Percentiles rank a stretch among this genome's conserved stretches.
Conservation (phyloP, 169 alveolate genomes). For the Cryptosporidium tyzzeri region DNA sequence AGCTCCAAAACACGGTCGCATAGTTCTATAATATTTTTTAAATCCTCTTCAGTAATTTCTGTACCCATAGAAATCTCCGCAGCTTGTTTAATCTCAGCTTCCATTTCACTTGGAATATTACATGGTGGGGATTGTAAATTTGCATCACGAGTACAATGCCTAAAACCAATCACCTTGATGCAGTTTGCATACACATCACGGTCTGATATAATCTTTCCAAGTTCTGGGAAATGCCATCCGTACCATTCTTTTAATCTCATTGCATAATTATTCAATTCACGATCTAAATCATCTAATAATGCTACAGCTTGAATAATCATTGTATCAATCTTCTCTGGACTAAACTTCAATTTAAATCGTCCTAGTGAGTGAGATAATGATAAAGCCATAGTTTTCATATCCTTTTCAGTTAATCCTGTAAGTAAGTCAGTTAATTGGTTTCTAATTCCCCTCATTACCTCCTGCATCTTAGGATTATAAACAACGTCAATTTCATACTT, state of each 20-base stretch:
- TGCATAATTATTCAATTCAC: slow-evolving; percentile 98
- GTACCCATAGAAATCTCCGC: slow-evolving; percentile 99
- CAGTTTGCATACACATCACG: slow-evolving; percentile 92
- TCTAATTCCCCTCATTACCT: slow-evolving; percentile 89
- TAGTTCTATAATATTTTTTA: slow-evolving; percentile 91
- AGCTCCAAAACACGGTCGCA: slow-evolving; percentile 96
- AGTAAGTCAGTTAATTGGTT: slow-evolving; percentile 86
- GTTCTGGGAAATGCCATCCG: slow-evolving; percentile 99
- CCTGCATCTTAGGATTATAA: slow-evolving; percentile 86
- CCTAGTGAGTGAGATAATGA: slow-evolving; percentile 91
- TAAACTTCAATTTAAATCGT: slow-evolving; percentile 96
- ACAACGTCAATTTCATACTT: slow-evolving; percentile 86
- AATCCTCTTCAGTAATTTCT: slow-evolving; percentile 97
- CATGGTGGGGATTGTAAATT: slow-evolving; percentile 81
- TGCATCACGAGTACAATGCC: slow-evolving; percentile 85
- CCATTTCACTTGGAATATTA: slow-evolving; percentile 93
- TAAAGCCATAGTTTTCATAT: slow-evolving; percentile 88
- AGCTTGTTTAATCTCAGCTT: slow-evolving; percentile 95
- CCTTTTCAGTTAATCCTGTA: slow-evolving; percentile 89
- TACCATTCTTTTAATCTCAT: slow-evolving; percentile 98
- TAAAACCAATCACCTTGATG: slow-evolving; percentile 90
- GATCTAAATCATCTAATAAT: slow-evolving; percentile 96
- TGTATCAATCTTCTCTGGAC: slow-evolving; percentile 99
- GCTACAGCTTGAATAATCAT: slow-evolving; percentile 99
- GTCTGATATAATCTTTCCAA: slow-evolving; percentile 95